A percentile compares a stretch with the other conserved stretches of the same genome.
phyloP scores from a whole-genome alignment of 1,284 basidiomycete species.

The Stereum hirsutum region DNA sequence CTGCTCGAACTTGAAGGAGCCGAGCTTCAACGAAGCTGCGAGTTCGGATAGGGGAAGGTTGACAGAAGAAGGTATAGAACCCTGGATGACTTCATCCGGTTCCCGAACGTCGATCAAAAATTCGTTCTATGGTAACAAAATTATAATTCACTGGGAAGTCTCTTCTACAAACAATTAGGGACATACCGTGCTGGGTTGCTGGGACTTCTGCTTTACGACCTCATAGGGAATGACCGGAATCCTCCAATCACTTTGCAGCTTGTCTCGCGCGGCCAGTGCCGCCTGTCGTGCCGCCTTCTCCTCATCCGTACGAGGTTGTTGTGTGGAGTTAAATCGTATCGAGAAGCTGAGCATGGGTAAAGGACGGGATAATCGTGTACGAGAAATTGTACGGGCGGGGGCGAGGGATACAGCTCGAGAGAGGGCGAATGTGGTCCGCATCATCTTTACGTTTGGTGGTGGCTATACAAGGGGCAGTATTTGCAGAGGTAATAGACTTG shows the following conservation, averaged over 20 bases:
- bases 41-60: constrained; percentile 86
- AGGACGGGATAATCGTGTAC: no score
- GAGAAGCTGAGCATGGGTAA: not conserved
- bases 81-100: constrained; percentile 87
- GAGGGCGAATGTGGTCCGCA: not conserved
- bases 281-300: constrained; percentile 21
- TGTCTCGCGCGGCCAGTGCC: constrained; percentile 31
- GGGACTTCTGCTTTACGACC: constrained; percentile 76
- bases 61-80: constrained; percentile 92
- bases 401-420: not conserved
- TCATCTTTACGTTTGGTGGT: no score
- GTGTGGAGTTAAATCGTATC: constrained; percentile 29
- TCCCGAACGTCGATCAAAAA: constrained; percentile 92
- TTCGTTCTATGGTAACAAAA: constrained; percentile 44
- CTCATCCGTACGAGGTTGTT: constrained; percentile 14
- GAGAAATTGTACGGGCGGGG: not conserved
- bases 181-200: constrained; percentile 75
- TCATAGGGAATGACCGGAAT: constrained; percentile 69
- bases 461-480: no score
- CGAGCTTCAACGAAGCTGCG: constrained; percentile 58
- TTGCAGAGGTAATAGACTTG: no score
- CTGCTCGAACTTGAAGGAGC: constrained; percentile 50
- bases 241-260: constrained; percentile 61
- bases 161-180: constrained; percentile 9
- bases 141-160: not conserved